Conservation (phyloP, 140 eudicot species). For the Bidens hawaiensis region DNA sequence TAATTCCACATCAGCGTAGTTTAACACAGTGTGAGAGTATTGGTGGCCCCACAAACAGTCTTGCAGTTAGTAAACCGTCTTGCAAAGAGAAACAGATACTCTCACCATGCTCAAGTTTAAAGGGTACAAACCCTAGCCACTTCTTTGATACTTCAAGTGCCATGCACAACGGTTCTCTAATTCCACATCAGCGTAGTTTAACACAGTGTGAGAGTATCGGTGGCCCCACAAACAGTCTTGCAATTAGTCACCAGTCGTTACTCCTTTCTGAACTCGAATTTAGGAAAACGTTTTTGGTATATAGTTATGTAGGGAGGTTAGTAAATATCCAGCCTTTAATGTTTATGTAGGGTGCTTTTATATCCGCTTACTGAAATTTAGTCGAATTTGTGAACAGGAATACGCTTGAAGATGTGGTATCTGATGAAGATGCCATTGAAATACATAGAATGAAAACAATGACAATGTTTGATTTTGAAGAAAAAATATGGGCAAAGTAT, state of each 20-base stretch:
- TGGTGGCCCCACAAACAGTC: background rate
- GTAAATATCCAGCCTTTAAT: constrained; percentile 6
- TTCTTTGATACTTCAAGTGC: background rate
- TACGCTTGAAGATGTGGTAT: constrained; percentile 44
- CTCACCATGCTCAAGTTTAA: too few relatives aligned
- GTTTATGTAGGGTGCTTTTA: background rate
- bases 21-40: constrained; percentile 12
- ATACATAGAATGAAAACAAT: constrained; percentile 20
- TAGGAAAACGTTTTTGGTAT: constrained; percentile 30
- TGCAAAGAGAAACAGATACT: background rate
- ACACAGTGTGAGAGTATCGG: constrained; percentile 9
- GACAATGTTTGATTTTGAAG: constrained; percentile 45
- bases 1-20: constrained; percentile 7
- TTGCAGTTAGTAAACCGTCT: constrained; percentile 8
- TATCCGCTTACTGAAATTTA: background rate
- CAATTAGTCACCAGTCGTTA: constrained; percentile 17
- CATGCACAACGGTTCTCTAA: background rate
- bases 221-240: background rate
- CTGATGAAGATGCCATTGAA: constrained; percentile 28
- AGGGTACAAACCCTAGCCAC: background rate
- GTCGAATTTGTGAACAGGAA: constrained; percentile 27
- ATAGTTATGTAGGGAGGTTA: constrained; percentile 39
- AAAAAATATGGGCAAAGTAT: constrained; percentile 37
- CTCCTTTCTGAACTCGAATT: constrained; percentile 35
- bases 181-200: constrained; percentile 14